These are phyloP conservation scores for Phialemonium atrogriseum DNA, from an alignment of 2,329 filamentous ascomycete species.

Conservation along the genomic window DNA sequence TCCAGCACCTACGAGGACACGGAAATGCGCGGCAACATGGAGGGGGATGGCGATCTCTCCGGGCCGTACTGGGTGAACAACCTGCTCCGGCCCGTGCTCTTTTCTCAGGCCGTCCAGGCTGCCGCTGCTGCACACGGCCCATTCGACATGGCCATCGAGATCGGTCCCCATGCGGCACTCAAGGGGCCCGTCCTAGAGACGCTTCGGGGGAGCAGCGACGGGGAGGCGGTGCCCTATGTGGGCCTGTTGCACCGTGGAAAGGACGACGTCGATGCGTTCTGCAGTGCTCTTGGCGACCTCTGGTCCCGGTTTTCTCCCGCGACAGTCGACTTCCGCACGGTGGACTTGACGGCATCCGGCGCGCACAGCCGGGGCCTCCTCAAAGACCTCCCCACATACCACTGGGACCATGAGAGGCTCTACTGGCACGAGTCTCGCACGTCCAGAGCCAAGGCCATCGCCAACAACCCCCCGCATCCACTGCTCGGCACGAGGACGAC, in stretches of 20 bases:
- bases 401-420: slow-evolving; percentile 6
- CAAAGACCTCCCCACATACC: slow-evolving; percentile 8
- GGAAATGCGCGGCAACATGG: not conserved
- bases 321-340: slow-evolving; percentile 1
- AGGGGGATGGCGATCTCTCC: not conserved
- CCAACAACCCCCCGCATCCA: slow-evolving; percentile 5
- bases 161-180: slow-evolving; percentile 10
- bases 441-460: slow-evolving; percentile 1
- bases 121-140: not conserved
- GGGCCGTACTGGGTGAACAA: slow-evolving; percentile 10
- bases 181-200: slow-evolving; percentile 4
- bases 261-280: slow-evolving; percentile 1
- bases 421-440: slow-evolving; percentile 8
- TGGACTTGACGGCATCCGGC: not conserved
- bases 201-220: not conserved
- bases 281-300: not conserved
- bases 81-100: slow-evolving; percentile 6
- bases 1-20: slow-evolving; percentile 4
- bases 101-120: slow-evolving; percentile 4
- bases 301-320: not conserved
- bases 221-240: not conserved
- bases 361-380: not conserved
- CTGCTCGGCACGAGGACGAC: slow-evolving; percentile 6
- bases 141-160: slow-evolving; percentile 7
- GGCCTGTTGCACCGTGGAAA: not conserved